Percentiles rank a stretch among this genome's conserved stretches.
Conservation (phyloP, 768 basidiomycete genomes). For the Tylopilus balloui region DNA sequence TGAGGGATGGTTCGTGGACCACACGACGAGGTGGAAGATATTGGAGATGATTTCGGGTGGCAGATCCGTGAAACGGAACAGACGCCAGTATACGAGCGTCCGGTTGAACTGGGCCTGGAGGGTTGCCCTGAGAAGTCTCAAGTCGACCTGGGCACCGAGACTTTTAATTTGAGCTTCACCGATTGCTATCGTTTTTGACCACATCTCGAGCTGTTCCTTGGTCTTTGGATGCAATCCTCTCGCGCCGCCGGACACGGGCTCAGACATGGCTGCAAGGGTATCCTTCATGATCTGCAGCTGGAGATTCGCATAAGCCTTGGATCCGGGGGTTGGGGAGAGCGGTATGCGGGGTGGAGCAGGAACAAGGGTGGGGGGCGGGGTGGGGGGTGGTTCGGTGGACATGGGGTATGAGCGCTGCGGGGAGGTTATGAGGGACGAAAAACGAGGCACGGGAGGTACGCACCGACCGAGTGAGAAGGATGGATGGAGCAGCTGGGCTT, state of each 20-base stretch:
- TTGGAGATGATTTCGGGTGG: constrained; percentile 62
- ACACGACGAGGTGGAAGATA: constrained; percentile 58
- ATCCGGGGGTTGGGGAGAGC: constrained; percentile 18
- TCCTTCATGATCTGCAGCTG: constrained; percentile 18
- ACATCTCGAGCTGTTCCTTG: constrained; percentile 8
- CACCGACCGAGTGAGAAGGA: constrained; percentile 3
- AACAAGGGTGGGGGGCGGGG: constrained; percentile 10
- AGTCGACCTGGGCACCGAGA: constrained; percentile 19
- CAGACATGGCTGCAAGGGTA: constrained; percentile 16
- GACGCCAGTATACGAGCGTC: constrained; percentile 33
- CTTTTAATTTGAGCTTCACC: constrained; percentile 21
- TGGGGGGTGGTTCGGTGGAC: constrained; percentile 10
- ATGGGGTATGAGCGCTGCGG: constrained; percentile 10
- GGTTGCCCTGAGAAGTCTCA: constrained; percentile 10
- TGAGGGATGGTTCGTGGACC: constrained; percentile 41
- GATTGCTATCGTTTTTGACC: constrained; percentile 12
- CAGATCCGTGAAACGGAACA: constrained; percentile 57
- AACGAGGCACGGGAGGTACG: neutral
- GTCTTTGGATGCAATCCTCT: neutral
- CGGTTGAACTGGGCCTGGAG: constrained; percentile 19
- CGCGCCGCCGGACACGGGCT: constrained; percentile 11
- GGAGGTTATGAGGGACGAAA: neutral
- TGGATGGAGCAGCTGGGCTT: constrained; percentile 12
- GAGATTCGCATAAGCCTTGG: constrained; percentile 16
- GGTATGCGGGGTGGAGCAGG: neutral